Conservation (phyloP, 257 asterid genomes). For the Nemophila menziesii region DNA sequence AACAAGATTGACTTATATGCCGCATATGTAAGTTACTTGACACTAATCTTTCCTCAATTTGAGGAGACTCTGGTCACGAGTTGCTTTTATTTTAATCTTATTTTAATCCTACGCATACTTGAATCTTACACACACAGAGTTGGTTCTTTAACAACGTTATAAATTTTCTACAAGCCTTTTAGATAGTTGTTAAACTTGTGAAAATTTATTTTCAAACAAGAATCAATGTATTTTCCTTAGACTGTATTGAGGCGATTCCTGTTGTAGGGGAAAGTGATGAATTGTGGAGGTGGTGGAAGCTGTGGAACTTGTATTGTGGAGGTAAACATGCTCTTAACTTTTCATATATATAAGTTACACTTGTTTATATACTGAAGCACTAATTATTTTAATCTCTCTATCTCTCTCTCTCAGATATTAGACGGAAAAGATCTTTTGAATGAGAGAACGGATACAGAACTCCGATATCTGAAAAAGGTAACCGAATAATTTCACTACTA, state of each 20-base stretch:
- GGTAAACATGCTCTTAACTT: constrained; percentile 24
- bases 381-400: not conserved
- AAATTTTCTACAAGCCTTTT: no score
- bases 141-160: not conserved
- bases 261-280: constrained; percentile 70
- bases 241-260: not conserved
- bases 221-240: not conserved
- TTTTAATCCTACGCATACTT: not conserved
- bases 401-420: constrained; percentile 38
- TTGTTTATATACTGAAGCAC: not conserved
- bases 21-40: constrained; percentile 49
- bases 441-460: constrained; percentile 71
- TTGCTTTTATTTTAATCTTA: no score
- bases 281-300: constrained; percentile 83
- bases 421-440: constrained; percentile 83
- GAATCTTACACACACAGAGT: not conserved
- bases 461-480: constrained; percentile 76
- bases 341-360: not conserved
- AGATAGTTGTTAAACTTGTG: no score
- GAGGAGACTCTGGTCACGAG: no score
- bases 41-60: no score
- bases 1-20: constrained; percentile 81
- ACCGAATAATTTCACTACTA: not conserved
- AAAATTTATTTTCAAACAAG: no score
- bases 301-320: constrained; percentile 93